Evolutionary conservation across 257 asterid genomes (phyloP), one percentile per base, ranked within the genome.

Genomic region (Scutellaria barbata): DNA sequence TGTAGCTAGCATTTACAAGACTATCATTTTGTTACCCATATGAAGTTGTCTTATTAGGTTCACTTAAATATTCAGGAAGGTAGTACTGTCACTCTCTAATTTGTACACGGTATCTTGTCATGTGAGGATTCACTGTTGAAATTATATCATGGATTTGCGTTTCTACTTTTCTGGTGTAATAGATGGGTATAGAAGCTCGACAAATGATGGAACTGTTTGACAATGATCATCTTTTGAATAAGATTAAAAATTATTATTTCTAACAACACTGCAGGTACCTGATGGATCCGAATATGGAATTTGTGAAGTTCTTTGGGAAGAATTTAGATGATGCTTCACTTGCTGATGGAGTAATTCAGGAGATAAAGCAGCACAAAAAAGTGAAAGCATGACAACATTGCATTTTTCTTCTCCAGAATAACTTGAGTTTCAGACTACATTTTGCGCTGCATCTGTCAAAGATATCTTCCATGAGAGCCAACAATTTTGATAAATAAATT

Each of bases 261-360:
- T 47, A 14, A 33, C 63, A 35, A 45, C 16, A 1, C 76, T 67
- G 76, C 90, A 90, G 98, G 89, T 93, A 93, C 74, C 81, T 90
- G 78, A 93, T 93, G 98, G 95, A 90, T 78, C 96, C 97, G 69
- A 75, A 75, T 10, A 93, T 93, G 98, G 86, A 93, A 50, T 93
- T 87, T 59, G 94, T 87, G 65, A 93, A 93, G 76, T 93, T 87
- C 80, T 90, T 88, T 8, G 97, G 96, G 72, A 90, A 87, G 94
- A 93, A 88, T 56, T 71, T 68, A 6, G 94, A 90, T 40, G 88
- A 74, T 52, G 71, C 74, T 42, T 53, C 88, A 30, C 97, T 93
- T 66, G 75, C 94, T 1, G 89, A 90, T 71, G 97, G 94, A 22
- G 83, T 93, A 35, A 85, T 89, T 77, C 82, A 81, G 71, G 97